These are phyloP conservation scores for Backusella macrospora DNA, from an alignment of 192 early-diverging fungal species.

Conservation along the genomic window DNA sequence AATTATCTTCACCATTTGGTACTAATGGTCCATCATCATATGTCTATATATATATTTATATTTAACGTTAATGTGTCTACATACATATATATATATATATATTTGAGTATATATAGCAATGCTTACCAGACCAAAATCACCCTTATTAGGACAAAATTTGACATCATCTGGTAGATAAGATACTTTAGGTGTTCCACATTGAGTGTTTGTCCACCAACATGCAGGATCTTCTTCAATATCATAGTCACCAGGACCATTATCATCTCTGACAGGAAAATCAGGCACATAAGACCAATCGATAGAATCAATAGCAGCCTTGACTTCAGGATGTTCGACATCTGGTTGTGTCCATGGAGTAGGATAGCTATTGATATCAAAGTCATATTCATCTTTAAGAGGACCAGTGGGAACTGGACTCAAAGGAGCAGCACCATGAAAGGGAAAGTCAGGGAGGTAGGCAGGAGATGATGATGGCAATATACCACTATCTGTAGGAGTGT, in stretches of 20 bases:
- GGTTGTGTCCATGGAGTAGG: slow-evolving; percentile 34
- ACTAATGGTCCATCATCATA: slow-evolving; percentile 44
- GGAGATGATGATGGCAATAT: slow-evolving; percentile 30
- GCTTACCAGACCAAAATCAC: slow-evolving; percentile 31
- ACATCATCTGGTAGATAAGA: slow-evolving; percentile 41
- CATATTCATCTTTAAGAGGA: neutral
- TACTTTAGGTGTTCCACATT: slow-evolving; percentile 32
- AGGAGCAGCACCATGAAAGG: slow-evolving; percentile 17
- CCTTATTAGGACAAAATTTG: slow-evolving; percentile 30
- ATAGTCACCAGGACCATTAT: slow-evolving; percentile 22
- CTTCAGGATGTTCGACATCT: slow-evolving; percentile 35
- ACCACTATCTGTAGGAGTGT: slow-evolving; percentile 11
- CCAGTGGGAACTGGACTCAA: slow-evolving; percentile 28
- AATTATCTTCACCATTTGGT: slow-evolving; percentile 21
- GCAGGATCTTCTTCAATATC: slow-evolving; percentile 21
- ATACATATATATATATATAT: neutral
- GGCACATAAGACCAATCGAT: slow-evolving; percentile 42
- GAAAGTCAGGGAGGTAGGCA: slow-evolving; percentile 23
- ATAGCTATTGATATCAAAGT: slow-evolving; percentile 10
- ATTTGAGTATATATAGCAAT: neutral
- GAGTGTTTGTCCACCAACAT: slow-evolving; percentile 33
- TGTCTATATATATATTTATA: slow-evolving; percentile 18
- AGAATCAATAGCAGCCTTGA: slow-evolving; percentile 23
- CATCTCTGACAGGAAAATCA: slow-evolving; percentile 24
- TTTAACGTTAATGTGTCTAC: neutral